These are phyloP conservation scores for Yueomyces sinensis DNA, from an alignment of 805 yeast genomes.

Conservation along the genomic window DNA sequence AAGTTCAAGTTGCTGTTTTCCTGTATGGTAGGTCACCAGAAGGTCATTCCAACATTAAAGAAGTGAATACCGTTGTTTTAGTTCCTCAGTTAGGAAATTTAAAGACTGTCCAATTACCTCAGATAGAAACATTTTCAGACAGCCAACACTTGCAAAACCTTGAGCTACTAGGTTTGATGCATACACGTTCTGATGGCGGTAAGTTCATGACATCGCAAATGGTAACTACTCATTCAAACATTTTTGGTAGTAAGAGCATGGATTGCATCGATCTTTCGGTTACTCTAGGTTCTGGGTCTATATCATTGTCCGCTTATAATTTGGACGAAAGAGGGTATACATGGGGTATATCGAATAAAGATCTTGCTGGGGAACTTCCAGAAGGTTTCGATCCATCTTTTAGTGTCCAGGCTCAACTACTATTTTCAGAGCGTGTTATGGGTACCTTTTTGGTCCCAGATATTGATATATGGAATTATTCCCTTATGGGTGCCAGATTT, in stretches of 20 bases:
- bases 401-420: slow-evolving; percentile 50
- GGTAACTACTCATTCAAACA: slow-evolving; percentile 40
- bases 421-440: slow-evolving; percentile 58
- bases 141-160: slow-evolving; percentile 35
- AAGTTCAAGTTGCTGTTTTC: slow-evolving; percentile 72
- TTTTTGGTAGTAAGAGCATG: slow-evolving; percentile 24
- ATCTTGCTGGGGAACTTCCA: slow-evolving; percentile 41
- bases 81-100: slow-evolving; percentile 81
- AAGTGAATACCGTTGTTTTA: slow-evolving; percentile 58
- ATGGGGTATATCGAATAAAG: slow-evolving; percentile 66
- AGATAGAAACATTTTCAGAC: slow-evolving; percentile 12
- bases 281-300: slow-evolving; percentile 71
- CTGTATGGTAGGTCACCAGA: slow-evolving; percentile 69
- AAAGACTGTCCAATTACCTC: slow-evolving; percentile 50
- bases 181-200: slow-evolving; percentile 62
- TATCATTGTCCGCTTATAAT: slow-evolving; percentile 56
- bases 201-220: slow-evolving; percentile 58
- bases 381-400: slow-evolving; percentile 53
- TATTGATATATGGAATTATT: slow-evolving; percentile 77
- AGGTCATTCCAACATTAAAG: slow-evolving; percentile 64
- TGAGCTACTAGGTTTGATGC: slow-evolving; percentile 90
- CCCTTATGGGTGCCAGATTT: slow-evolving; percentile 82
- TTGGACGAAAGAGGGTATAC: slow-evolving; percentile 50
- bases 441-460: slow-evolving; percentile 85
- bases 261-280: slow-evolving; percentile 48